phyloP scores from a whole-genome alignment of 331 rosid genomes.

The Telfairia occidentalis region DNA sequence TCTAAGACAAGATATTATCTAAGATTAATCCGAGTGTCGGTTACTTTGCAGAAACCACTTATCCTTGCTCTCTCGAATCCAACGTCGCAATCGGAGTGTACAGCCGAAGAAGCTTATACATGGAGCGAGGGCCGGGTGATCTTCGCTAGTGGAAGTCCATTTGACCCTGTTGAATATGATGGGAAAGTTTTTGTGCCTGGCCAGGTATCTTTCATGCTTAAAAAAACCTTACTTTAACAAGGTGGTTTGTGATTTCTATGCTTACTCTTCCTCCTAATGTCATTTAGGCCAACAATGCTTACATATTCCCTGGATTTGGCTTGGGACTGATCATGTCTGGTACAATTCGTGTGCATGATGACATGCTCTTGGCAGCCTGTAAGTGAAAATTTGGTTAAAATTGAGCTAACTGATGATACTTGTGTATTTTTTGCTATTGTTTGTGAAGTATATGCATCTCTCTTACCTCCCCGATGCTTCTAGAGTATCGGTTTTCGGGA shows the following conservation, averaged over 20 bases:
- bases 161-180: constrained; percentile 59
- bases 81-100: constrained; percentile 92
- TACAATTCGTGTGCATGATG: constrained; percentile 81
- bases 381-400: constrained; percentile 26
- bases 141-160: constrained; percentile 93
- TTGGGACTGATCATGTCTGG: constrained; percentile 83
- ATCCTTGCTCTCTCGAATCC: constrained; percentile 93
- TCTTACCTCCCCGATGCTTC: background rate
- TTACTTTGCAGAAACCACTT: constrained; percentile 67
- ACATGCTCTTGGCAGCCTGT: constrained; percentile 97
- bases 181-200: constrained; percentile 58
- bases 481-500: background rate
- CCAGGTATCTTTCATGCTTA: constrained; percentile 42
- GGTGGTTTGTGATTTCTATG: background rate
- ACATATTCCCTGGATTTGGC: constrained; percentile 88
- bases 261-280: constrained; percentile 19
- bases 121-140: constrained; percentile 94
- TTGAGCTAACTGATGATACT: background rate
- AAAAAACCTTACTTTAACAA: background rate
- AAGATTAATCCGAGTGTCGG: constrained; percentile 13
- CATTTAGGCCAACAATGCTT: constrained; percentile 84
- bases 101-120: constrained; percentile 86
- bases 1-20: background rate
- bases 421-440: background rate
- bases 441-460: background rate